Evolutionary conservation across 768 basidiomycete genomes (phyloP), one percentile per base, ranked within the genome.

Genomic region (Obba rivulosa): DNA sequence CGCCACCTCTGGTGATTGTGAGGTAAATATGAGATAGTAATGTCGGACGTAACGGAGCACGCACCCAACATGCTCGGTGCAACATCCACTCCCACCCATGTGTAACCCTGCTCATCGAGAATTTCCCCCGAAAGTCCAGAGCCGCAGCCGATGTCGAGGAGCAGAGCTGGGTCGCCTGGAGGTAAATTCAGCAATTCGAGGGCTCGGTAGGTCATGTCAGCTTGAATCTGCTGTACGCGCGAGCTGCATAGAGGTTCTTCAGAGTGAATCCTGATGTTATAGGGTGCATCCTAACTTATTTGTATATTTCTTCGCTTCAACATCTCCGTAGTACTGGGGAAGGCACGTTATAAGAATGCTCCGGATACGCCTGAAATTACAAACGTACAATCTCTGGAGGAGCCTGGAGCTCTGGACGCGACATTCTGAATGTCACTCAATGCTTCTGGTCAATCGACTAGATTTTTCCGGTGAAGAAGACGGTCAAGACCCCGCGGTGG

Each of bases 61-160:
- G 65, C 59, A 92, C 92, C 91, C 24, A 99, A 80, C 96, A 99
- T 99, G 55, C 91, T 93, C 1, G 95, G 95, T 0, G 92, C 85
- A 47, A 98, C 85, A 62, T 99, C 96, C 3, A 92, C 82, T 5
- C 96, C 96, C 0, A 87, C 77, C 96, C 96, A 99, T 18, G 81
- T 66, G 62, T 97, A 84, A 0, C 96, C 94, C 58, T 91, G 85
- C 58, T 98, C 93, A 52, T 95, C 92, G 45, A 99, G 71, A 58
- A 98, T 92, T 70, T 97, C 94, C 1, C 96, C 96, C 20, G 90
- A 93, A 17, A 99, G 68, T 2, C 96, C 96, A n/a, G 88, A 92
- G 16, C 96, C 96, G 60, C 94, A 98, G 2, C 96, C 96, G 48
- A 99, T 92, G 64, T 99, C 96, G 28, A 98, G 78, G 14, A 99